Evolutionary conservation across 768 basidiomycete genomes (phyloP), one percentile per base, ranked within the genome.

Genomic region (Boletus reticuloceps): DNA sequence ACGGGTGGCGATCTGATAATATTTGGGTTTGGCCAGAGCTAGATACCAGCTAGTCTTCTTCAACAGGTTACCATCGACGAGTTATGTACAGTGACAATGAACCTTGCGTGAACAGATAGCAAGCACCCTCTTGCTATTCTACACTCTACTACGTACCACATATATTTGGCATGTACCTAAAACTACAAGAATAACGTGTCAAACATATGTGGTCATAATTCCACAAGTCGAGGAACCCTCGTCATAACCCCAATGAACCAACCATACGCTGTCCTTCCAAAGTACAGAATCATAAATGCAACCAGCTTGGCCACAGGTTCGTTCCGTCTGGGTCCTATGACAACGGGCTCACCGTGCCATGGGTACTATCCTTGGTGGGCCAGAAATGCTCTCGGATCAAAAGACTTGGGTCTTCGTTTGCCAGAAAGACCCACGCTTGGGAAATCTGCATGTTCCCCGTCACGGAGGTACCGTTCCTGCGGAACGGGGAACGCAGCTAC

Each of bases 341-440:
- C 27, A 29, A n/a, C 16, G 14, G 17, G 41, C 11, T 45, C 29
- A 39, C 13, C 38, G 16, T 29, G 27, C 31, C 5, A 13, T 36
- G 37, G 17, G 16, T 14, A 17, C 29, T 57, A 65, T 47, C 42
- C 42, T 51, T 61, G 58, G 20, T 61, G 56, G 0, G 77, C 73
- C 7, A 80, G 56, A 61, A 79, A 80, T 6, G 70, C 73, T 51
- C 72, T 76, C 49, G 70, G 70, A 52, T 77, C 72, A 34, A 74
- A 70, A 22, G 69, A 67, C 47, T 71, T 74, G 51, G 69, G 58
- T 56, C 68, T 66, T 32, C 58, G 54, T 25, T 61, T 53, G 11
- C 73, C 69, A 40, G 73, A 60, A 17, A 77, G 67, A 4, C 77
- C 77, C 1, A 64, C 58, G 38, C 71, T 79, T 2, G 77, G 76